Evolutionary conservation across 1,284 basidiomycete species (phyloP).

Genomic region (Porodaedalea pini): DNA sequence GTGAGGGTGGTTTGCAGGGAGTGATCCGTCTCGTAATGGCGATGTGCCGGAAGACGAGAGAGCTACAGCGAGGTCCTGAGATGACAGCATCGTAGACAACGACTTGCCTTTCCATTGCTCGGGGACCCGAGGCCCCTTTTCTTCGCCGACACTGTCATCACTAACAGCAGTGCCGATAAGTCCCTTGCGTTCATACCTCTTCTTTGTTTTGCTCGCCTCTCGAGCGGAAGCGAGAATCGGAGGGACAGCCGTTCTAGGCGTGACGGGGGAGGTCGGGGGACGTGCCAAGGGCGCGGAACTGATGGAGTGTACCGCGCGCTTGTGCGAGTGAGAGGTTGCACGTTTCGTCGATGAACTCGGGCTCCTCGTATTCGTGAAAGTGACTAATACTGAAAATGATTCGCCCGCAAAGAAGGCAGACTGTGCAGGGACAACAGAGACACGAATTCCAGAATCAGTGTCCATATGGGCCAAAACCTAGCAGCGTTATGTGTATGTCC

Average conservation of each 20-base stretch:
- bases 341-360: constrained; percentile 26
- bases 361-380: constrained; percentile 79
- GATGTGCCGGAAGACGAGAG: constrained; percentile 7
- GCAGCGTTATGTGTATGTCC: no score
- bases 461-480: background rate
- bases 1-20: constrained; percentile 66
- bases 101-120: constrained; percentile 24
- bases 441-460: constrained; percentile 40
- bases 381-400: constrained; percentile 77
- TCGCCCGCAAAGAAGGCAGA: constrained; percentile 94
- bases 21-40: constrained; percentile 35
- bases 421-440: constrained; percentile 72
- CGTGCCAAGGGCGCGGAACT: constrained; percentile 70
- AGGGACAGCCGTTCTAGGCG: constrained; percentile 43
- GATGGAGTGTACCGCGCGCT: constrained; percentile 67
- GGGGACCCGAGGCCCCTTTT: constrained; percentile 7
- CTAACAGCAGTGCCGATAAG: constrained; percentile 13
- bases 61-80: constrained; percentile 7
- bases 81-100: constrained; percentile 12
- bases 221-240: constrained; percentile 24
- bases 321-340: constrained; percentile 45
- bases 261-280: constrained; percentile 76
- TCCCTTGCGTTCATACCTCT: constrained; percentile 13
- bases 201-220: constrained; percentile 22
- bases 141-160: background rate